These are phyloP conservation scores for Stachybotrys elegans DNA, from an alignment of 2,329 filamentous ascomycete genomes.

Conservation along the genomic window DNA sequence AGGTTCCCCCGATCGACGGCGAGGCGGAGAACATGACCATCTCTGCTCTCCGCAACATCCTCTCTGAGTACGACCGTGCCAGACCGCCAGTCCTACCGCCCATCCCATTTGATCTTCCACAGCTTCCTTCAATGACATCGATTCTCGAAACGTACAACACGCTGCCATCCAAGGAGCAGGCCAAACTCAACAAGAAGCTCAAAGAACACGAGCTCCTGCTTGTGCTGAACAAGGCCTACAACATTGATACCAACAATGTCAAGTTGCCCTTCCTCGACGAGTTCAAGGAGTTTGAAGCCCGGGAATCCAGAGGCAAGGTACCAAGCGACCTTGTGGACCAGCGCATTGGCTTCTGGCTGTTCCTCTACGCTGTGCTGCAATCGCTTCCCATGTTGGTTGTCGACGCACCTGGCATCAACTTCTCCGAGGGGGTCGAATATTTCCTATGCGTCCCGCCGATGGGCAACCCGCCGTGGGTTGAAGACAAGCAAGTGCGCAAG, in stretches of 20 bases:
- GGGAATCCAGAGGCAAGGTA: conserved; percentile 59
- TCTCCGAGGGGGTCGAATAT: conserved; percentile 71
- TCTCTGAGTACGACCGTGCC: conserved; percentile 85
- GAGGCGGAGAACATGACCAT: conserved; percentile 56
- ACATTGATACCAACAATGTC: conserved; percentile 61
- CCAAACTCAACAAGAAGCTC: conserved; percentile 66
- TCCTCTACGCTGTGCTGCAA: conserved; percentile 74
- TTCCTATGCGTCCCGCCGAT: conserved; percentile 74
- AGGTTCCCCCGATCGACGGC: conserved; percentile 50
- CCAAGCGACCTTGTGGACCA: conserved; percentile 65
- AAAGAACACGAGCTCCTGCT: conserved; percentile 74
- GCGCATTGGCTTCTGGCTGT: conserved; percentile 74
- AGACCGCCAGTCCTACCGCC: conserved; percentile 86
- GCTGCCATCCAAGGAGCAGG: conserved; percentile 67
- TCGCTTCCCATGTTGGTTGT: conserved; percentile 72
- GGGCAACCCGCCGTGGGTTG: conserved; percentile 69
- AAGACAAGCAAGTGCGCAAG: conserved; percentile 57
- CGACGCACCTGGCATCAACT: conserved; percentile 65
- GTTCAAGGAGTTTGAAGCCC: conserved; percentile 67
- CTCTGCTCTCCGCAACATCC: conserved; percentile 69
- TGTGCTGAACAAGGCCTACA: conserved; percentile 76
- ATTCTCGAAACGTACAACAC: conserved; percentile 60
- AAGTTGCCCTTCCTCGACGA: conserved; percentile 60
- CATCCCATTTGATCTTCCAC: conserved; percentile 83
- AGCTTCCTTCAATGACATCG: conserved; percentile 64